Evolutionary conservation across 2,329 filamentous ascomycete genomes (phyloP).

Genomic region (Chaetomium olivaceum): DNA sequence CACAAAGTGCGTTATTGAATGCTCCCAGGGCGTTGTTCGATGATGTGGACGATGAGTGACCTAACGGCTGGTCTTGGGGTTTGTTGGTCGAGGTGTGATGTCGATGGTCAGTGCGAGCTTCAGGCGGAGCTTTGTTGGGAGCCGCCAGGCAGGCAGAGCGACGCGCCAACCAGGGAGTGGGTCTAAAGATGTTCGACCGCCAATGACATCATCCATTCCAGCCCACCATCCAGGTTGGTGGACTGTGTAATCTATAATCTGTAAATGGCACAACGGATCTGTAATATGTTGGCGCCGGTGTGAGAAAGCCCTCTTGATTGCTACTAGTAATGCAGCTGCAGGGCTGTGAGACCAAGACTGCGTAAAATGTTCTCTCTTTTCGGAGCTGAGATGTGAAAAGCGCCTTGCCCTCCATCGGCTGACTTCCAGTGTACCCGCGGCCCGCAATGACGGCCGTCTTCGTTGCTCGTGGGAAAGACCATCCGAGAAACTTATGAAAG

Average conservation of each 20-base stretch:
- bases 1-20: not conserved
- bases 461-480: not conserved
- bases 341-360: not conserved
- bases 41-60: not conserved
- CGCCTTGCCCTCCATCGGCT: not conserved
- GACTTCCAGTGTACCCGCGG: too few species aligned
- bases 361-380: not conserved
- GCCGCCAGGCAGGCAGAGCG: constrained; percentile 29
- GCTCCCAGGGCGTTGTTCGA: not conserved
- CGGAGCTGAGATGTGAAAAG: constrained; percentile 1
- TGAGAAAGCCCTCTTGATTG: not conserved
- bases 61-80: not conserved
- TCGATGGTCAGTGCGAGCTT: constrained; percentile 19
- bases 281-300: not conserved
- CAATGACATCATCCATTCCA: not conserved
- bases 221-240: not conserved
- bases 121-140: constrained; percentile 19
- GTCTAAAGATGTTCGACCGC: not conserved
- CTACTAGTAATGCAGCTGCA: not conserved
- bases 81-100: constrained; percentile 20
- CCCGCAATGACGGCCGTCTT: not conserved
- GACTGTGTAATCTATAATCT: not conserved
- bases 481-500: not conserved
- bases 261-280: not conserved
- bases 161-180: constrained; percentile 25